These are phyloP conservation scores for Suillus brevipes DNA, from an alignment of 768 basidiomycete genomes.

Conservation along the genomic window DNA sequence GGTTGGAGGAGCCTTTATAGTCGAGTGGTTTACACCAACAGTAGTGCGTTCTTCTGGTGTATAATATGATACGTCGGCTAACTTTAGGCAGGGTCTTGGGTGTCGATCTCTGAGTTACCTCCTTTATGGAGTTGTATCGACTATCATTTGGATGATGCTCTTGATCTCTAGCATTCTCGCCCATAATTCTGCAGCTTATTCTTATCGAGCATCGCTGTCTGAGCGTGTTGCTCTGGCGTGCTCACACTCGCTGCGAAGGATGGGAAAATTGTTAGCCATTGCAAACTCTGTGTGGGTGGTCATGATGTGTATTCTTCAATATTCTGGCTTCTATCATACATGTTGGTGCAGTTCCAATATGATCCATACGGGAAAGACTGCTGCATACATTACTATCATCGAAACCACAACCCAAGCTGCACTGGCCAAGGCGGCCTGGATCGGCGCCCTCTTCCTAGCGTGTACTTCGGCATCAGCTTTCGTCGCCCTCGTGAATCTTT, in stretches of 20 bases:
- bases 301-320: slow-evolving; percentile 22
- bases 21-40: slow-evolving; percentile 27
- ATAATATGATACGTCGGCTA: background rate
- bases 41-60: slow-evolving; percentile 1
- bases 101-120: slow-evolving; percentile 25
- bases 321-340: slow-evolving; percentile 19
- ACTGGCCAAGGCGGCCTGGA: slow-evolving; percentile 36
- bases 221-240: background rate
- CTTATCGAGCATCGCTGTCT: background rate
- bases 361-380: slow-evolving; percentile 15
- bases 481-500: slow-evolving; percentile 28
- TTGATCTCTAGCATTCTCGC: slow-evolving; percentile 17
- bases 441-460: slow-evolving; percentile 36
- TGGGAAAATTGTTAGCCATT: slow-evolving; percentile 19
- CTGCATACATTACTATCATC: slow-evolving; percentile 34
- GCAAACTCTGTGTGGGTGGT: slow-evolving; percentile 21
- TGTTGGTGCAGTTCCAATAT: slow-evolving; percentile 26
- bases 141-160: slow-evolving; percentile 21
- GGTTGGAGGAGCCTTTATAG: slow-evolving; percentile 22
- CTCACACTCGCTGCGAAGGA: slow-evolving; percentile 14
- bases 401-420: slow-evolving; percentile 18
- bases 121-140: slow-evolving; percentile 21
- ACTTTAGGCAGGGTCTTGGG: slow-evolving; percentile 14
- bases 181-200: background rate
- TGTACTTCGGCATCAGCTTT: slow-evolving; percentile 25